Base-by-base conservation (phyloP, 495 filamentous ascomycete species). In the Penicillium ochrochloron region DNA sequence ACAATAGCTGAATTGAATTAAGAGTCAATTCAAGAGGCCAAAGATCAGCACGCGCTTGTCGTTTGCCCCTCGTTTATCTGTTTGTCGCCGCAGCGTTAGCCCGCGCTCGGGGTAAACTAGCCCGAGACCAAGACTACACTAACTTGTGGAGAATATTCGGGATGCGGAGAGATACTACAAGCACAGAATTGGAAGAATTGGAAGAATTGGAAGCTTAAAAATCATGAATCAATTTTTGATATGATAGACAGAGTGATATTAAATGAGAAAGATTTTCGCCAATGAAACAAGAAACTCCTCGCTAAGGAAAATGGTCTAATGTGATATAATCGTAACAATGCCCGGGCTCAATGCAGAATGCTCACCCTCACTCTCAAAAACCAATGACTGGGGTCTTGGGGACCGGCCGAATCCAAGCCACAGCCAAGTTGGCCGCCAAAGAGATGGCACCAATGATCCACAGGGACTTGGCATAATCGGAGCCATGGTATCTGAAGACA, bases 381-480 rank as follows among this genome's bases (percentile, higher is more conserved):
- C 23, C 37, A 59, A 71, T 62, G 3, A 66, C 59, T 34, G 72
- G 66, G 17, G 34, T 69, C 60, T 69, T 77, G 5, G 91, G 88
- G 33, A 93, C 82, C 1, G 91, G 90, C 21, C 79, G 76, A 61
- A 93, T 90, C 92, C 92, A 95, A 50, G 80, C 79, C 44, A 94
- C 79, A 17, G 76, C 75, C 19, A 94, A 29, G 64, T 90, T 91
- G 6, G 92, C 80, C 0, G 63, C 86, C 52, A 96, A 84, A 64
- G 83, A 85, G 10, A 96, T 86, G n/a, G 89, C 78, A 17, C 92
- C 92, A 59, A 93, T 92, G 60, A 94, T 89, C 92, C 91, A 94
- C 70, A 95, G 84, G 10, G 83, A 85, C 70, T 82, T 85, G 3
- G 81, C 84, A 63, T 93, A 97, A 60, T 89, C 70, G 0, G 70